Evolutionary conservation across 257 asterid species (phyloP), one percentile per base, ranked within the genome.

Genomic region (Solanum ossicruentum): DNA sequence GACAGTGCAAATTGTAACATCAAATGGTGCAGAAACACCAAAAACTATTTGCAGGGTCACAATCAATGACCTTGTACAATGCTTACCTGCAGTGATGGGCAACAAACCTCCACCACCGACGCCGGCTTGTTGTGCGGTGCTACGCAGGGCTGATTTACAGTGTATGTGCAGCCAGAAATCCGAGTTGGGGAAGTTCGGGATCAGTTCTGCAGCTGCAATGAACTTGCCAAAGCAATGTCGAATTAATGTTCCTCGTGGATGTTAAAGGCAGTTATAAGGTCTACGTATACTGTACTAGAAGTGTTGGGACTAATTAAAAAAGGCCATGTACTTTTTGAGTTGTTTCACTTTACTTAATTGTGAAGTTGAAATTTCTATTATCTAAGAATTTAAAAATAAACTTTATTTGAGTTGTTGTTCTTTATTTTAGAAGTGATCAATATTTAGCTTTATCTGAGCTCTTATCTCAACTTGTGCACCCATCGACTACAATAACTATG

Each of bases 81-180:
- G 94, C 88, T 83, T 91, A 20, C 96, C 94, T 8, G 94, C 96
- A 3, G 88, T 90, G 11, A 85, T 89, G 13, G 92, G 92, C 4
- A 72, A 84, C 84, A 39, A 87, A 12, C 93, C 96, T 1, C 88
- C 88, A 0, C 32, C 10, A 39, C 95, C 95, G 0, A 89, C 92
- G 0, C 66, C 36, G 32, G 84, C 26, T 10, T 93, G 96, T 65
- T 93, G 94, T 83, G 20, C 47, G 0, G 92, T 82, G 12, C 23
- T 92, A 84, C 43, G 5, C 54, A 91, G 86, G 86, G 89, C 93
- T 10, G 67, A 91, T 47, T 72, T 88, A 79, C 85, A 15, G 0
- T 91, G 94, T 89, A 84, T 93, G 41, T 91, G 96, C 85, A 84
- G 81, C 79, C 85, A 83, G 87, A 91, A 88, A 75, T 67, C 90